Base-by-base conservation (phyloP, 148 eudicot genomes). In the Rhododendron williamsianum region DNA sequence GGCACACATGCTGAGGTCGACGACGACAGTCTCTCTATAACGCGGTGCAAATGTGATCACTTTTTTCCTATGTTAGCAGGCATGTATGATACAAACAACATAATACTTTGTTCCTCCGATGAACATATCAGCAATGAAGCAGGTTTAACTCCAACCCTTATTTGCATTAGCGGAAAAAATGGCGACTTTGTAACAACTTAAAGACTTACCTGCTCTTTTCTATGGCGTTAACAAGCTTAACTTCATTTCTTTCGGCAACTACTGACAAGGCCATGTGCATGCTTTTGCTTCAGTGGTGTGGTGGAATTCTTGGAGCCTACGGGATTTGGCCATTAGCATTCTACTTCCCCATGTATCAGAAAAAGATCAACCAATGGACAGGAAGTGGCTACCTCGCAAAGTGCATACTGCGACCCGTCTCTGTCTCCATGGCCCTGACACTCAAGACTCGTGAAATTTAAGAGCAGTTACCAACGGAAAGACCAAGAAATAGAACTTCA, bases 301-400 rank as follows among this genome's bases (percentile, higher is more conserved):
- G 67, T 46, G 77, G 84, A 43, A 82, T 82, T 9, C 76, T 82
- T 43, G 84, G 84, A 35, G 76, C 84, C 54, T 5, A 25, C 1
- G 77, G 84, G 4, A 43, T 65, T 65, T 41, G 76, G 52, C 76
- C 56, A 6, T 16, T 67, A 8, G 71, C 84, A 45, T 36, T 82
- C 36, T 41, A 15, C 76, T 82, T 73, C 84, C 54, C 43, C 18
- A 43, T 65, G 25, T 41, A 51, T 63, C 41, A 65, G 76, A 38
- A 11, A 30, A 82, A 82, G 84, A 82, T 82, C 30, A 45, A 36
- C 36, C 54, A 33, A 65, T 65, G 84, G 84, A 63, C 84, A 43
- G 67, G 36, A 46, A 51, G 8, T 82, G 84, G 84, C 21, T 82
- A 19, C 74, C 35, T 5, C 30, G 25, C 27, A 15, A 67, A n/a